phyloP scores from a whole-genome alignment of 352 stramenopile species.

The Globisporangium ultimum region DNA sequence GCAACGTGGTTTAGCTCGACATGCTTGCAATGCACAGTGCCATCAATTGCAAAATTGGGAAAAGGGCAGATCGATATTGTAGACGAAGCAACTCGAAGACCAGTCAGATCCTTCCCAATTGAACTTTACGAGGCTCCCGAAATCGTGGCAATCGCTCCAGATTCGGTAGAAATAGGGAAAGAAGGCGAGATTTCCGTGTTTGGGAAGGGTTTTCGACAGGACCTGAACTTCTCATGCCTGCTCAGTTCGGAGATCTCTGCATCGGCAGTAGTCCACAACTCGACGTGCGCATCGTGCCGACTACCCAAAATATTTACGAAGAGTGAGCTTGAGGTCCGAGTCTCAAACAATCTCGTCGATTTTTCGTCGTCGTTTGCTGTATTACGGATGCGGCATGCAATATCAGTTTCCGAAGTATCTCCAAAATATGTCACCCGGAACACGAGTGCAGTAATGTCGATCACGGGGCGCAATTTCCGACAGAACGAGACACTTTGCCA shows the following conservation, averaged over 20 bases:
- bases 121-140: neutral
- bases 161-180: neutral
- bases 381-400: neutral
- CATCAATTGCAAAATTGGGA: neutral
- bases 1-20: neutral
- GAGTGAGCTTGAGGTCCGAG: neutral
- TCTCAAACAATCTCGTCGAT: neutral
- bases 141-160: neutral
- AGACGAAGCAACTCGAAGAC: neutral
- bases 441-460: neutral
- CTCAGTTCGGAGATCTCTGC: neutral
- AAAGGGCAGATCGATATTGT: neutral
- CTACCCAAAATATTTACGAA: neutral
- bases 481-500: conserved; percentile 1
- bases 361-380: neutral
- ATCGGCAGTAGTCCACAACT: neutral
- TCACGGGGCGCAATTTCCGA: neutral
- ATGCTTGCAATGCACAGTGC: neutral
- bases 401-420: conserved; percentile 3
- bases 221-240: neutral
- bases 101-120: neutral
- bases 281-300: neutral
- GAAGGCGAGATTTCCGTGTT: neutral
- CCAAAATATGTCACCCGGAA: conserved; percentile 2
- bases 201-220: neutral